A percentile compares a stretch with the other conserved stretches of the same genome.
Conservation (phyloP, 2,329 filamentous ascomycete genomes). For the Dothiorella sarmentorum region DNA sequence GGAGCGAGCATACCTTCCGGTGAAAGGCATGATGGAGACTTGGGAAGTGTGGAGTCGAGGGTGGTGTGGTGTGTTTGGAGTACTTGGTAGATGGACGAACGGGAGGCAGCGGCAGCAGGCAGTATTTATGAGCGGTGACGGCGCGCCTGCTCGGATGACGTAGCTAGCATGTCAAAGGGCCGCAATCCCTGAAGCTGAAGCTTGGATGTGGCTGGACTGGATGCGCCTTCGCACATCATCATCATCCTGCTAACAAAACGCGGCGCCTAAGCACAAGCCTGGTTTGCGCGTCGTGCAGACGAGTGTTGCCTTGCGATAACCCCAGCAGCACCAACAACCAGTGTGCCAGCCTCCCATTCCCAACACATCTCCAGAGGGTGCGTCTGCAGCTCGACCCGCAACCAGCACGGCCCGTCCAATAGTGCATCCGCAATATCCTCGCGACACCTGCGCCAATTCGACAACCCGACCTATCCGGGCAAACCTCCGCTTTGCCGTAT, state of each 20-base stretch:
- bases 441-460: neutral
- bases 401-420: neutral
- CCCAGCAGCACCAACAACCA: too few species aligned
- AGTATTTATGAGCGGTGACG: constrained; percentile 8
- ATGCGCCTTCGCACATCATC: neutral
- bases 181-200: neutral
- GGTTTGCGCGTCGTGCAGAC: constrained; percentile 8
- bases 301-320: neutral
- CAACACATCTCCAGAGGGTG: neutral
- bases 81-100: neutral
- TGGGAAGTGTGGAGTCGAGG: neutral
- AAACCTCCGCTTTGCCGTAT: neutral
- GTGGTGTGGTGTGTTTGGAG: neutral
- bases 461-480: constrained; percentile 2
- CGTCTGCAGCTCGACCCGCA: neutral
- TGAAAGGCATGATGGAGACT: constrained; percentile 56
- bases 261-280: neutral
- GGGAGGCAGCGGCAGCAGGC: neutral
- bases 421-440: neutral
- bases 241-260: neutral
- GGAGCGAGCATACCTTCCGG: constrained; percentile 48
- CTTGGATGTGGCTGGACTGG: constrained; percentile 13
- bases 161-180: constrained; percentile 6
- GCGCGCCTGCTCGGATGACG: neutral
- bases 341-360: neutral